These are phyloP conservation scores for Diaporthe sp. DNA, from an alignment of 2,329 filamentous ascomycete genomes.

Conservation along the genomic window DNA sequence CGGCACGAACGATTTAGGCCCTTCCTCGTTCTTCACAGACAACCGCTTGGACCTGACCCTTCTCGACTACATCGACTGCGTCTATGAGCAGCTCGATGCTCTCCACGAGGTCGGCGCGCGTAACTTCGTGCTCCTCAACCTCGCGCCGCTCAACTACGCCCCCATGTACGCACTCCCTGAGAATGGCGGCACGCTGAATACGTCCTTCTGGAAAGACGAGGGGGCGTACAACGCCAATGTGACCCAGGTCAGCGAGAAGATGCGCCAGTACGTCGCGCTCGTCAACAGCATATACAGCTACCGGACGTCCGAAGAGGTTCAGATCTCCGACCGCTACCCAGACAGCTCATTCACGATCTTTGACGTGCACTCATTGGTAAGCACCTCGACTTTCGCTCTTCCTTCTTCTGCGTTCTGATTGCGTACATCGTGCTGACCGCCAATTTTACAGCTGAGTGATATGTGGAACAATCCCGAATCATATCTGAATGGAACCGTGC, in stretches of 20 bases:
- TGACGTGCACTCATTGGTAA: conserved; percentile 64
- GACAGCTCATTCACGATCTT: conserved; percentile 66
- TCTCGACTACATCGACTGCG: conserved; percentile 65
- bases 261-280: conserved; percentile 63
- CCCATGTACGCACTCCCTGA: conserved; percentile 65
- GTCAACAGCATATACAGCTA: conserved; percentile 66
- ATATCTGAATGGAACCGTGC: conserved; percentile 67
- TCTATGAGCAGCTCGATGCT: conserved; percentile 60
- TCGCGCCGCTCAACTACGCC: conserved; percentile 64
- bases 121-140: conserved; percentile 70
- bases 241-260: conserved; percentile 62
- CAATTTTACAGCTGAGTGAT: conserved; percentile 58
- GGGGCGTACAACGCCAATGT: conserved; percentile 53
- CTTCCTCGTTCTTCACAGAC: conserved; percentile 65
- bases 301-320: conserved; percentile 60
- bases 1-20: conserved; percentile 72
- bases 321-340: conserved; percentile 56
- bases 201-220: conserved; percentile 61
- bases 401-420: not conserved
- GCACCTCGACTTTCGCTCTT: conserved; percentile 35
- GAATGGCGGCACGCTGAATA: conserved; percentile 56
- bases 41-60: conserved; percentile 62
- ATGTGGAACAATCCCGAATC: conserved; percentile 63
- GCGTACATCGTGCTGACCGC: not conserved
- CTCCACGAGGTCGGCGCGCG: conserved; percentile 65